Conservation (phyloP, 345 rosid genomes). For the Ailanthus altissimus region DNA sequence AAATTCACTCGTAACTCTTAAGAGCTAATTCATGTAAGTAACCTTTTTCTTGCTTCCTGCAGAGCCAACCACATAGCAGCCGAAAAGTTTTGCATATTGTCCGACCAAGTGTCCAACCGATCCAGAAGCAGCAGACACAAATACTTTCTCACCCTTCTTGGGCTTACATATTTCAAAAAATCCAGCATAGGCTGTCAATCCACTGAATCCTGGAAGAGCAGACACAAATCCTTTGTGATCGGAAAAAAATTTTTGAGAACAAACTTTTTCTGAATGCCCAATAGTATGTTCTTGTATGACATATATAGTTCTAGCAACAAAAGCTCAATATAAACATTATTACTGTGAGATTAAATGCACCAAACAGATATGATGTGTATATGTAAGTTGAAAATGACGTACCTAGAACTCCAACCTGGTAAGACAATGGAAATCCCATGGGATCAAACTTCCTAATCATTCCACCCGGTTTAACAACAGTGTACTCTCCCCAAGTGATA, state of each 20-base stretch:
- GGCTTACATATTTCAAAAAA: conserved; percentile 46
- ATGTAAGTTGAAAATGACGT: background rate
- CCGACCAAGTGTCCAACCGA: conserved; percentile 57
- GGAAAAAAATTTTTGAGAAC: no score
- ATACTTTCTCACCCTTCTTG: conserved; percentile 49
- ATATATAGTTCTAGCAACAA: background rate
- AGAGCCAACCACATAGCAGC: conserved; percentile 57
- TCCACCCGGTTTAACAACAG: conserved; percentile 40
- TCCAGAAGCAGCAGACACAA: conserved; percentile 54
- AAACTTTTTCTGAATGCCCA: background rate
- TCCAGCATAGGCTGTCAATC: conserved; percentile 53
- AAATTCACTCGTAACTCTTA: background rate
- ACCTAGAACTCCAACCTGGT: conserved; percentile 60
- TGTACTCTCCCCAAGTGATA: conserved; percentile 55
- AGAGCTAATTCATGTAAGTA: background rate
- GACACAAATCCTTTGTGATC: no score
- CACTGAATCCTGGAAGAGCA: conserved; percentile 43
- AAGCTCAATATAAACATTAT: background rate
- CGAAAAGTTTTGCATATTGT: conserved; percentile 47
- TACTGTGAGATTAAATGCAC: background rate
- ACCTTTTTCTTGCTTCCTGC: conserved; percentile 51
- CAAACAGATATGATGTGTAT: background rate
- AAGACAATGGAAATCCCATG: conserved; percentile 60
- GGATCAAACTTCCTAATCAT: conserved; percentile 48
- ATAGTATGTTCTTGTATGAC: background rate